Conservation (phyloP, 768 basidiomycete genomes). For the Rhodosporidiobolus sp. region DNA sequence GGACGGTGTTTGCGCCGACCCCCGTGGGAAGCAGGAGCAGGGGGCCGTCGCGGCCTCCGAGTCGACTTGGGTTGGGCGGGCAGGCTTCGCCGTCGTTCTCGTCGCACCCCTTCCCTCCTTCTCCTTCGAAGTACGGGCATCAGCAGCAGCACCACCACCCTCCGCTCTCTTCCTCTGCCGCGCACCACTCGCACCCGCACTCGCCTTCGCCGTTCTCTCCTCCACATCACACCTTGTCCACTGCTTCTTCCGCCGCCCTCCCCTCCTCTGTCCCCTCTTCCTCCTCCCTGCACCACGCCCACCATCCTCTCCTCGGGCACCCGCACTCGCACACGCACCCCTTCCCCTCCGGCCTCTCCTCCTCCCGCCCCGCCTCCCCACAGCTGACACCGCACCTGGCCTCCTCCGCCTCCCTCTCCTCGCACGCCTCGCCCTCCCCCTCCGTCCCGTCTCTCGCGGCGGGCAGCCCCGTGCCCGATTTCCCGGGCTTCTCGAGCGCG, state of each 20-base stretch:
- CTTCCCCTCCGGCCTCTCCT: slow-evolving; percentile 23
- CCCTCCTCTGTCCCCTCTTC: neutral
- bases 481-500: neutral
- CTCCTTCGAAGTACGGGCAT: neutral
- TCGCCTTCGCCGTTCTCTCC: neutral
- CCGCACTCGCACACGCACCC: slow-evolving; percentile 13
- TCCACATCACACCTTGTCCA: neutral
- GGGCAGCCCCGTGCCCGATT: slow-evolving; percentile 30
- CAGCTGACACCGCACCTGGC: slow-evolving; percentile 9
- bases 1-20: neutral
- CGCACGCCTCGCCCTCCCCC: slow-evolving; percentile 9
- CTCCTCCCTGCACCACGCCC: neutral
- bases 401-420: slow-evolving; percentile 7
- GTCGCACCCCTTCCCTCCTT: neutral
- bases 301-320: neutral
- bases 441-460: neutral
- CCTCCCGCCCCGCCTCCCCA: slow-evolving; percentile 24
- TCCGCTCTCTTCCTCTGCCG: too few relatives aligned
- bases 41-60: slow-evolving; percentile 1
- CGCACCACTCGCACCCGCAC: neutral
- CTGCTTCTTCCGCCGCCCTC: neutral
- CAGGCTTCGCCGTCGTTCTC: neutral
- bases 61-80: neutral
- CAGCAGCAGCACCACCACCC: neutral
- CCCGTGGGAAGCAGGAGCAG: neutral